Evolutionary conservation across 1,139 yeast genomes (phyloP), one percentile per base, ranked within the genome.

Genomic region (Taphrina betulina): DNA sequence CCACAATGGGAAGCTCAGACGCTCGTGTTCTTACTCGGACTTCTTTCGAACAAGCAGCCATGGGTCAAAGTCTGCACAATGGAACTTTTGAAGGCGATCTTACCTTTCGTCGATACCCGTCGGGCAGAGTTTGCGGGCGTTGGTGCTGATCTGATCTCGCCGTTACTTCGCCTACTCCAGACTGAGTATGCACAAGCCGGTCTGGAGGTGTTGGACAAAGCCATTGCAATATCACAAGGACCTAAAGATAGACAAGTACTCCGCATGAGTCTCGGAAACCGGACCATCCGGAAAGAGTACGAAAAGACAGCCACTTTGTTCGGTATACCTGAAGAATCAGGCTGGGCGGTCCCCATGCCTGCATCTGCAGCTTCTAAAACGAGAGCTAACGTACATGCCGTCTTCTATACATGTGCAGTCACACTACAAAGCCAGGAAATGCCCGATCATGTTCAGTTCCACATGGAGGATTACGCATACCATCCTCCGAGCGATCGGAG

Each of bases 281-380:
- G 83, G 16, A 79, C 87, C 2, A 75, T 85, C 65, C 80, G 84
- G 64, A 86, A 85, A 61, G 95, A 87, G 63, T 85, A 84, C 65
- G 96, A 86, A 63, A 82, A 80, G 63, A 83, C 95, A 1, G 92
- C 95, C 0, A 88, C 96, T 0, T 73, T 92, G 57, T 94, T 89
- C 73, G 98, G 98, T 14, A 83, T 90, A 20, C 98, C 98, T 0
- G 96, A 89, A 60, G 95, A 87, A n/a, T 82, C 83, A 66, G 99
- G 99, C 0, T 94, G 99, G 99, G 83, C 96, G 0, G 82, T 94
- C 48, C 95, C 97, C 1, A 85, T 86, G 92, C 96, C 97, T 0
- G 86, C 90, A 0, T 81, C 86, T 33, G 83, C 95, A 0, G 88
- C 96, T 0, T 84, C 95, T 0, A 79, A 85, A 10, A 87, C 97